phyloP scores from a whole-genome alignment of 2,329 filamentous ascomycete species.

The Mycosphaerella sp. region DNA sequence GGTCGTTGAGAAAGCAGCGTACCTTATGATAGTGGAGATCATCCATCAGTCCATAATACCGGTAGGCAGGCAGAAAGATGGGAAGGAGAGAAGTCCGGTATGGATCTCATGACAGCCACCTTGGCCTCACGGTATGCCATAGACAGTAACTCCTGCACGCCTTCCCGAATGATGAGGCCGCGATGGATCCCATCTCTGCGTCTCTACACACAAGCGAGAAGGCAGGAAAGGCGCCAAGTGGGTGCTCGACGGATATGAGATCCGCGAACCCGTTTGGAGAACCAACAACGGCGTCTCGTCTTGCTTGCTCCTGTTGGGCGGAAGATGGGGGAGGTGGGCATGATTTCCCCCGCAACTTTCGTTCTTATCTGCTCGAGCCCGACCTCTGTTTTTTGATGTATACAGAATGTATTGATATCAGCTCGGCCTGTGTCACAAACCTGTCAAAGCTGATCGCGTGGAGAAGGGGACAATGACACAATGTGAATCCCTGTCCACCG shows the following conservation, averaged over 20 bases:
- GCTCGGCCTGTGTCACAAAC: neutral
- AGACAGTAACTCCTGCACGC: neutral
- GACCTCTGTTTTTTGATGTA: neutral
- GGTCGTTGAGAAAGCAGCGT: neutral
- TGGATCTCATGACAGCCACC: neutral
- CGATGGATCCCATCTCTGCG: neutral
- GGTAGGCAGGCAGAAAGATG: too few relatives aligned
- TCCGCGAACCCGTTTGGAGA: neutral
- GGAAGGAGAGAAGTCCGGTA: too few relatives aligned
- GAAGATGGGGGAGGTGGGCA: too few relatives aligned
- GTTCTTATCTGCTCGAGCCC: neutral
- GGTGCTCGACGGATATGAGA: neutral
- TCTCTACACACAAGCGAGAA: neutral
- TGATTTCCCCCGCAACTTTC: too few relatives aligned
- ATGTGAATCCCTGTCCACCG: neutral
- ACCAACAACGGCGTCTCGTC: neutral
- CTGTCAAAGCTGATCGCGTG: neutral
- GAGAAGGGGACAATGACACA: neutral
- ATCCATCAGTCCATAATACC: too few relatives aligned
- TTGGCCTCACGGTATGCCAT: neutral
- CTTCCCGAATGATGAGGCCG: neutral
- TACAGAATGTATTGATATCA: neutral
- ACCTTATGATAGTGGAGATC: too few relatives aligned
- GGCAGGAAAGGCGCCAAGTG: neutral
- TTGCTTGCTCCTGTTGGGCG: neutral